Percentiles rank a stretch among this genome's conserved stretches.
Evolutionary conservation across 148 eudicot genomes (phyloP).

Genomic region (Silene conica): DNA sequence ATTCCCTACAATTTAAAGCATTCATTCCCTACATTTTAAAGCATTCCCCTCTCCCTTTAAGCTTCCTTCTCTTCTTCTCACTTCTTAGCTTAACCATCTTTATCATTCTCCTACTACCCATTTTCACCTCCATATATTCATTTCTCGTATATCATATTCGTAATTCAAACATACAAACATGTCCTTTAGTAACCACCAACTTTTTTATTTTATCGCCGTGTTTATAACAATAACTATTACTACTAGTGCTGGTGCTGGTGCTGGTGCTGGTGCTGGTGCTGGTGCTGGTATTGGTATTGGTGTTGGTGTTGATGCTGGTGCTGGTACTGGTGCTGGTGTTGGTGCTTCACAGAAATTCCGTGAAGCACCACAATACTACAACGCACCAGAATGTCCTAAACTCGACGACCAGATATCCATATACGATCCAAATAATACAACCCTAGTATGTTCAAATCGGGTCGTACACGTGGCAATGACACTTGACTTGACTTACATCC

Average conservation of each 20-base stretch:
- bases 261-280: background rate
- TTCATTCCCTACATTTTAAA: no score
- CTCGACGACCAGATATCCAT: background rate
- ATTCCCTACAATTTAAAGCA: background rate
- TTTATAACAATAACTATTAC: conserved; percentile 2
- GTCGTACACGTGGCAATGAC: conserved; percentile 88
- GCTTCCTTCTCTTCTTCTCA: conserved; percentile 24
- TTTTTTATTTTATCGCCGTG: background rate
- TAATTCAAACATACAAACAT: background rate
- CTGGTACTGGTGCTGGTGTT: background rate
- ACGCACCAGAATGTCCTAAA: conserved; percentile 49
- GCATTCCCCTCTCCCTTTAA: conserved; percentile 8
- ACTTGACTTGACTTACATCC: conserved; percentile 66
- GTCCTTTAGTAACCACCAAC: conserved; percentile 6
- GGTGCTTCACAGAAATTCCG: conserved; percentile 32
- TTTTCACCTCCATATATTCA: background rate
- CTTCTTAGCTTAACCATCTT: conserved; percentile 8
- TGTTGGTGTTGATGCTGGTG: background rate
- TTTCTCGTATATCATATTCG: no score
- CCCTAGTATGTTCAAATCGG: conserved; percentile 35
- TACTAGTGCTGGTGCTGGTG: background rate
- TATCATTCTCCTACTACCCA: conserved; percentile 12
- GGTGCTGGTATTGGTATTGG: background rate
- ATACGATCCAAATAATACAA: background rate
- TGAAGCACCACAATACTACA: conserved; percentile 76